Percentiles rank a stretch among this genome's conserved stretches.
phyloP scores from a whole-genome alignment of 2,329 filamentous ascomycete genomes.

The Pseudonectria buxi region DNA sequence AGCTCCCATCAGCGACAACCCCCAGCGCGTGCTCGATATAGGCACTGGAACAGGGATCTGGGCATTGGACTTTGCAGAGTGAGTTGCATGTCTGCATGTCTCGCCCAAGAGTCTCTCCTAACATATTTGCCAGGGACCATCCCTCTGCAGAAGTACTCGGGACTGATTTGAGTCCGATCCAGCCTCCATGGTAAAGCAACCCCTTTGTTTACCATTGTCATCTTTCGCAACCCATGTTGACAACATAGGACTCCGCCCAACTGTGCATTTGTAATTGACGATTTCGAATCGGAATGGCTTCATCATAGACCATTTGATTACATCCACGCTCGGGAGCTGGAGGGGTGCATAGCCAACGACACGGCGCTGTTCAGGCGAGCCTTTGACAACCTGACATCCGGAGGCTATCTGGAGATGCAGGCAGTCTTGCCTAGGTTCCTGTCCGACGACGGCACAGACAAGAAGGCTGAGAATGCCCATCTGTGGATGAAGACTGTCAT shows the following conservation, averaged over 20 bases:
- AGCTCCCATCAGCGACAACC: slow-evolving; percentile 1
- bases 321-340: slow-evolving; percentile 6
- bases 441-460: slow-evolving; percentile 6
- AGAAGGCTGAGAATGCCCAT: neutral
- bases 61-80: slow-evolving; percentile 8
- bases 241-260: slow-evolving; percentile 5
- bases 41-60: slow-evolving; percentile 6
- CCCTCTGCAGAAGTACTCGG: slow-evolving; percentile 3
- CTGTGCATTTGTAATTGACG: slow-evolving; percentile 7
- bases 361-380: slow-evolving; percentile 1
- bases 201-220: neutral
- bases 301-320: slow-evolving; percentile 4
- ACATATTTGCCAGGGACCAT: slow-evolving; percentile 2
- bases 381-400: neutral
- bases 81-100: neutral
- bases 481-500: slow-evolving; percentile 6
- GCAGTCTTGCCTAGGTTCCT: neutral
- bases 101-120: too few species aligned
- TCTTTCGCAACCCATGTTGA: too few species aligned
- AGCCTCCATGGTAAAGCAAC: slow-evolving; percentile 4
- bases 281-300: slow-evolving; percentile 6
- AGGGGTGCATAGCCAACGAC: slow-evolving; percentile 4
- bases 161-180: slow-evolving; percentile 8
- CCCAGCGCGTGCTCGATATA: slow-evolving; percentile 4
- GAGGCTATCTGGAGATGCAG: slow-evolving; percentile 6